Evolutionary conservation across 2,329 filamentous ascomycete genomes (phyloP).

Genomic region (Arachnomyces sp.): DNA sequence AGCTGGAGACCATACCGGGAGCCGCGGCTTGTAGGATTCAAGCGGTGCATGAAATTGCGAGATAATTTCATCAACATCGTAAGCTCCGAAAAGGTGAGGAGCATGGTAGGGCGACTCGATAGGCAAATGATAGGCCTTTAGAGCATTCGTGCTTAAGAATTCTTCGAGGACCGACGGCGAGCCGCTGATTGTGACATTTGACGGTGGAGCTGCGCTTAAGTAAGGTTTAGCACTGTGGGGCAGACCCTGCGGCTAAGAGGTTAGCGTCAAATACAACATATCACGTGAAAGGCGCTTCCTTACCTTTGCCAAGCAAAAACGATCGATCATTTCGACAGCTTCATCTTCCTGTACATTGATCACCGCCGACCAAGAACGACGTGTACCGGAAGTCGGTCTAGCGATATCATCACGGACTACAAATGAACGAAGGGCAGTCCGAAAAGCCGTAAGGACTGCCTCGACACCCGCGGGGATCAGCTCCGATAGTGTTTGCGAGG

Average conservation of each 20-base stretch:
- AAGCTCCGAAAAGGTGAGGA: constrained; percentile 6
- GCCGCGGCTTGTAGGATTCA: not conserved
- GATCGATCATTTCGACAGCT: constrained; percentile 1
- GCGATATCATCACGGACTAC: constrained; percentile 2
- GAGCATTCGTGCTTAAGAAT: not conserved
- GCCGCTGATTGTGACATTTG: constrained; percentile 13
- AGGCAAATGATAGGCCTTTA: constrained; percentile 3
- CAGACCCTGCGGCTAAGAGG: constrained; percentile 1
- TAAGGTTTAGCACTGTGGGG: constrained; percentile 4
- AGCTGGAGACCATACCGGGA: not conserved
- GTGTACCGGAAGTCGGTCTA: not conserved
- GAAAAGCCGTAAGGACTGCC: constrained; percentile 10
- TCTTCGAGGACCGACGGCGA: constrained; percentile 6
- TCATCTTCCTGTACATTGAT: constrained; percentile 1
- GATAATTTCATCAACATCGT: constrained; percentile 3
- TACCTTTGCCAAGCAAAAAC: constrained; percentile 3
- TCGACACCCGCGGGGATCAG: constrained; percentile 11
- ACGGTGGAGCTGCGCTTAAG: constrained; percentile 8
- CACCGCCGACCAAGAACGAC: constrained; percentile 5
- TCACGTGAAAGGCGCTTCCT: no score
- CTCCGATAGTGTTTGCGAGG: constrained; percentile 9
- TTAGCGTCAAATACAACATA: no score
- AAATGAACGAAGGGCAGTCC: constrained; percentile 7
- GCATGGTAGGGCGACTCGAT: constrained; percentile 14
- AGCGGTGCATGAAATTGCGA: constrained; percentile 1